A percentile compares a stretch with the other conserved stretches of the same genome.
phyloP scores from a whole-genome alignment of 108 stramenopile species.

The Parmales sp. region DNA sequence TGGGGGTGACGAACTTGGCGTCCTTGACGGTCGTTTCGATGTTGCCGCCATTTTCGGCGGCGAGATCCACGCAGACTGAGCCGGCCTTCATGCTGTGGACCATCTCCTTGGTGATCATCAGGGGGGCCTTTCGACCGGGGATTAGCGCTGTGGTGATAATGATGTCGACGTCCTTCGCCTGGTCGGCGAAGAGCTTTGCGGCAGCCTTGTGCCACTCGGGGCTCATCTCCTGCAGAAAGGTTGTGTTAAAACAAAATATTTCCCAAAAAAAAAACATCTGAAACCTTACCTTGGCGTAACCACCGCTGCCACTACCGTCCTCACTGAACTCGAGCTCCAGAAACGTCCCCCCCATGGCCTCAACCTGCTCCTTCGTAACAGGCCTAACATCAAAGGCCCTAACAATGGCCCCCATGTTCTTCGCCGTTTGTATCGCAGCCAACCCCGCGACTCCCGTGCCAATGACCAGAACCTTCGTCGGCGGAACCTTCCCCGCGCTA shows the following conservation, averaged over 20 bases:
- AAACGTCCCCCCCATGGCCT: conserved; percentile 96
- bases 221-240: conserved; percentile 61
- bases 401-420: conserved; percentile 99
- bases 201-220: conserved; percentile 92
- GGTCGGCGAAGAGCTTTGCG: conserved; percentile 70
- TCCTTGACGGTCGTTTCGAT: conserved; percentile 86
- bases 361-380: conserved; percentile 98
- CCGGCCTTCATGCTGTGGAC: conserved; percentile 90
- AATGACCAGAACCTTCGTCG: conserved; percentile 96
- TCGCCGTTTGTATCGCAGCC: conserved; percentile 95
- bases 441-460: conserved; percentile 92
- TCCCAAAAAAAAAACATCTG: neutral
- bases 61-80: conserved; percentile 94
- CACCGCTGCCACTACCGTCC: conserved; percentile 95
- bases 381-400: conserved; percentile 96
- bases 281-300: conserved; percentile 79
- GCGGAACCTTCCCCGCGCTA: conserved; percentile 90
- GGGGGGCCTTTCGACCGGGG: conserved; percentile 89
- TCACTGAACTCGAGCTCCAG: conserved; percentile 88
- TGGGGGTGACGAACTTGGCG: conserved; percentile 37
- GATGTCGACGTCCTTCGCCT: conserved; percentile 91
- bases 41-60: conserved; percentile 97
- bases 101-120: conserved; percentile 96
- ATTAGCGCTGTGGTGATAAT: conserved; percentile 98
- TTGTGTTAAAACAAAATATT: neutral